Evolutionary conservation across 768 basidiomycete genomes (phyloP).

Genomic region (Russula lepida): DNA sequence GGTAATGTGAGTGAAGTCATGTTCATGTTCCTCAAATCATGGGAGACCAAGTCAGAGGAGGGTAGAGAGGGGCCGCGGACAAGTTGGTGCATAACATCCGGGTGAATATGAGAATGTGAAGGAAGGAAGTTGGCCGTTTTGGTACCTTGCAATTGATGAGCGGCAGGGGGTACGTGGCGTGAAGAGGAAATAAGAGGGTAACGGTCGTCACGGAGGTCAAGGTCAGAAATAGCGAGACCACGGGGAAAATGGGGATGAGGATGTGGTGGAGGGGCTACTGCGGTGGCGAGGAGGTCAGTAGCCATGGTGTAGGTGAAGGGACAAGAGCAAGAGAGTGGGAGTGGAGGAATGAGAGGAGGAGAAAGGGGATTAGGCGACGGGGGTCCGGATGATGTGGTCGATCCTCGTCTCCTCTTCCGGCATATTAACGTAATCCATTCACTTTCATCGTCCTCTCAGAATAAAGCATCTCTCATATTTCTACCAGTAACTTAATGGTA

Average conservation of each 20-base stretch:
- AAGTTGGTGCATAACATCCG: constrained; percentile 10
- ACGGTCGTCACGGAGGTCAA: constrained; percentile 56
- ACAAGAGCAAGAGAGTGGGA: background rate
- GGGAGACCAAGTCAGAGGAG: background rate
- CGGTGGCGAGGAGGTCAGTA: constrained; percentile 27
- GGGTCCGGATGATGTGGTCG: background rate
- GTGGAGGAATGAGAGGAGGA: background rate
- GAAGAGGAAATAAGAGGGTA: constrained; percentile 34
- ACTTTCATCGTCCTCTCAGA: background rate
- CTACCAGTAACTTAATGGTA: background rate
- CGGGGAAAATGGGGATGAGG: constrained; percentile 44
- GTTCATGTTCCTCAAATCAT: background rate
- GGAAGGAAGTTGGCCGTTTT: background rate
- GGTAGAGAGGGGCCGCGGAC: constrained; percentile 9
- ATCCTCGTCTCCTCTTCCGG: background rate
- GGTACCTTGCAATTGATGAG: background rate
- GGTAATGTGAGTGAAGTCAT: background rate
- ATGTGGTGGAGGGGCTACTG: constrained; percentile 26
- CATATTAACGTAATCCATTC: background rate
- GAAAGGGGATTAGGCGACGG: background rate
- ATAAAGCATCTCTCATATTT: background rate
- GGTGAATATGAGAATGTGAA: constrained; percentile 5
- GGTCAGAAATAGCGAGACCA: constrained; percentile 46
- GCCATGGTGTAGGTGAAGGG: constrained; percentile 22
- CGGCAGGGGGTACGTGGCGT: constrained; percentile 10